Evolutionary conservation across 345 rosid genomes (phyloP), one percentile per base, ranked within the genome.

Genomic region (Eucalyptus curtisii): DNA sequence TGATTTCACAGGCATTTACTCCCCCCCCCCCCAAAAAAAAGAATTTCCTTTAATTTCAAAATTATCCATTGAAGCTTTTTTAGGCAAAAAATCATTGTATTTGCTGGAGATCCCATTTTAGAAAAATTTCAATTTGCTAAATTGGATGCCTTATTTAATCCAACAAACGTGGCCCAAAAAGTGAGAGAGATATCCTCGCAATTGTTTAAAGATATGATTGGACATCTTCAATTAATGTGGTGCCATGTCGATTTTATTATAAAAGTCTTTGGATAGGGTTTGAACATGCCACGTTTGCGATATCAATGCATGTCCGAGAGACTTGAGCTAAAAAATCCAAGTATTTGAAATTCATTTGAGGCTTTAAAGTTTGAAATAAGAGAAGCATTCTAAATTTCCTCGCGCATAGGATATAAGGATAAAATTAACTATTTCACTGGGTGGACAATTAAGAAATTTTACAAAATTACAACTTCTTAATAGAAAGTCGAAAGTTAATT

Each of bases 11-110:
- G 44, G 40, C 80, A 68, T 16, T 68, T 16, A 33, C 7, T 5
- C 30, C 4, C 27, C 13, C n/a, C 6, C 13, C n/a, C 4, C 53
- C 20, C 16, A 5, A 49, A 5, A 1, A 3, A 3, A 27, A 30
- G 25, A 57, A 57, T 10, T 14, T 64, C 71, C 71, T 64, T 64
- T 64, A 64, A 64, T 22, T 64, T 64, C 37, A 14, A 64, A 64
- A 64, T 64, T n/a, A n/a, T 37, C 19, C 37, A 30, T 13, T 13
- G 37, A 13, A 52, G 68, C 71, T 61, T 61, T 61, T 64, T 64
- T 9, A 30, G 71, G 71, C 33, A 31, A 13, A n/a, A 64, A 64
- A 13, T n/a, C 33, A n/a, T 64, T n/a, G 4, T 64, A 13, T 2
- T n/a, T 64, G 19, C 37, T n/a, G 5, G 37, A n/a, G 37, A 3